phyloP scores from a whole-genome alignment of 371 early-diverging fungal genomes.

The Syncephalastrum racemosum region DNA sequence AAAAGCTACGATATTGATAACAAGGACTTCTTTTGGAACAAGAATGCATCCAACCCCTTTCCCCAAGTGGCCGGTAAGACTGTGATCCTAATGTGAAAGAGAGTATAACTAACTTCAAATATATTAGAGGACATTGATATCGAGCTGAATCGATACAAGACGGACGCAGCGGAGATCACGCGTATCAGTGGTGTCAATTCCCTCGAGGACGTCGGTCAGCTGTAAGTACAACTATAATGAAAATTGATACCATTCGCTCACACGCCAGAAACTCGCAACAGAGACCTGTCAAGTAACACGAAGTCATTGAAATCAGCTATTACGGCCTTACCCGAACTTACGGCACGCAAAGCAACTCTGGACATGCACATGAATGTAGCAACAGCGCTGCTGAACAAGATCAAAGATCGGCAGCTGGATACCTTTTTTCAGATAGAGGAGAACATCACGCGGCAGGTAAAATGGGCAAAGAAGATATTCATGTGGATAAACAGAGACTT shows the following conservation, averaged over 20 bases:
- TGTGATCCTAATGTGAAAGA: not conserved
- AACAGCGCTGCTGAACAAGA: slow-evolving; percentile 84
- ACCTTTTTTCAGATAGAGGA: slow-evolving; percentile 96
- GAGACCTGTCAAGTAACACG: slow-evolving; percentile 73
- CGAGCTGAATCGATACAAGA: slow-evolving; percentile 89
- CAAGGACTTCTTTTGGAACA: slow-evolving; percentile 93
- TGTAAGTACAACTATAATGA: slow-evolving; percentile 35
- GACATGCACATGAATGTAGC: slow-evolving; percentile 99
- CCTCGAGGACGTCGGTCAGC: slow-evolving; percentile 82
- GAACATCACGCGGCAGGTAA: slow-evolving; percentile 63
- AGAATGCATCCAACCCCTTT: slow-evolving; percentile 93
- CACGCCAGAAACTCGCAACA: slow-evolving; percentile 12
- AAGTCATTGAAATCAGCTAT: slow-evolving; percentile 91
- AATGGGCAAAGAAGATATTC: not conserved
- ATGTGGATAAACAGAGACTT: not conserved
- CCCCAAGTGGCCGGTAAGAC: slow-evolving; percentile 90
- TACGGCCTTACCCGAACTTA: slow-evolving; percentile 92
- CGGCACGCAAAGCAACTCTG: slow-evolving; percentile 91
- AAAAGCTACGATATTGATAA: slow-evolving; percentile 91
- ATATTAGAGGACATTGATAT: slow-evolving; percentile 80
- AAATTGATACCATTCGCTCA: not conserved
- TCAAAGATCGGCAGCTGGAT: slow-evolving; percentile 96
- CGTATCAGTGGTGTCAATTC: slow-evolving; percentile 81
- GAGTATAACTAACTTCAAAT: too few species aligned
- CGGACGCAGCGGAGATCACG: slow-evolving; percentile 92